phyloP scores from a whole-genome alignment of 768 basidiomycete species.

The Boletus coccyginus region DNA sequence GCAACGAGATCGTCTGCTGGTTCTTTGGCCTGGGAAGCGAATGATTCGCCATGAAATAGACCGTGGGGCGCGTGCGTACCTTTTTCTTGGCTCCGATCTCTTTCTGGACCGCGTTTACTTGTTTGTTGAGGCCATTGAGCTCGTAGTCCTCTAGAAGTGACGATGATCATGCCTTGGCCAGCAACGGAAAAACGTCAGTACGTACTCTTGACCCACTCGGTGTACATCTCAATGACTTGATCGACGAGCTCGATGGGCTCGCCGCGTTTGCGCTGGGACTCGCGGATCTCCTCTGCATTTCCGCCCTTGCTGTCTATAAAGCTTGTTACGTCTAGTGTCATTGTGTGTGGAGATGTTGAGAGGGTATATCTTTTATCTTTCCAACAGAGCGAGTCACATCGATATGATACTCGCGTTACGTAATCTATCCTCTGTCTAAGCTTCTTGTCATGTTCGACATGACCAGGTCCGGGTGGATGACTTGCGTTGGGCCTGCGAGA shows the following conservation, averaged over 20 bases:
- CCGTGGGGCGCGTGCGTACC: constrained; percentile 37
- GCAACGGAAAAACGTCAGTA: constrained; percentile 16
- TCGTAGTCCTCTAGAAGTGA: constrained; percentile 76
- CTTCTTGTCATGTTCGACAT: not conserved
- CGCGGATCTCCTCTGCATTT: constrained; percentile 83
- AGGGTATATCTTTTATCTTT: not conserved
- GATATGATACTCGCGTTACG: not conserved
- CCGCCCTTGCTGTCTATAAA: constrained; percentile 91
- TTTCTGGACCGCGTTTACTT: constrained; percentile 90
- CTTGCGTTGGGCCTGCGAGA: too few relatives aligned
- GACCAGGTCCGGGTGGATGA: not conserved
- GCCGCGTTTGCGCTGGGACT: constrained; percentile 90
- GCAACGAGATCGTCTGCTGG: constrained; percentile 84
- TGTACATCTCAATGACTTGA: constrained; percentile 88
- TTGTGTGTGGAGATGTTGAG: constrained; percentile 25
- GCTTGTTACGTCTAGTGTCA: constrained; percentile 79
- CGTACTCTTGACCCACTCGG: constrained; percentile 93
- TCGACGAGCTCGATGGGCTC: constrained; percentile 90
- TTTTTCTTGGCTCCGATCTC: constrained; percentile 94
- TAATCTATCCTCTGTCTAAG: constrained; percentile 5
- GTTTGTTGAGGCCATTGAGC: constrained; percentile 69
- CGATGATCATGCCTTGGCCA: not conserved
- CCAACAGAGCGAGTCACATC: not conserved
- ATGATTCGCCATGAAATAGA: not conserved
- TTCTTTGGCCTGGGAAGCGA: constrained; percentile 72